These are phyloP conservation scores for Juncus effusus DNA, from an alignment of 176 grass and related monocot species.

Conservation along the genomic window DNA sequence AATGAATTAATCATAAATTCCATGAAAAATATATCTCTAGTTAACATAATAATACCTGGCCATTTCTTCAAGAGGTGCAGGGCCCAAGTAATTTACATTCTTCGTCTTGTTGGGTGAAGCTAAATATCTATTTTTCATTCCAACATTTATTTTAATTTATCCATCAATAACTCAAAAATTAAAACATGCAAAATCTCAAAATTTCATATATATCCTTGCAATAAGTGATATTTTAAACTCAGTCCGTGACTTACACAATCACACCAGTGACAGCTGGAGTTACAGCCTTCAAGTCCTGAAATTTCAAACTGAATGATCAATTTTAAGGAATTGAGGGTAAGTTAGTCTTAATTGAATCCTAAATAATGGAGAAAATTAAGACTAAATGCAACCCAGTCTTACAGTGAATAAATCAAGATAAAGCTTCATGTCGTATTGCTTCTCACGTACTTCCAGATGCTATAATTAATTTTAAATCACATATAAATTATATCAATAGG, in stretches of 20 bases:
- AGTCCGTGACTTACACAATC: constrained; percentile 73
- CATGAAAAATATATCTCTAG: background rate
- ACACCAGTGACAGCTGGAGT: constrained; percentile 52
- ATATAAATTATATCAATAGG: background rate
- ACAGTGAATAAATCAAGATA: constrained; percentile 76
- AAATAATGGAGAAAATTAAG: too few relatives aligned
- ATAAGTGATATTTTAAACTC: background rate
- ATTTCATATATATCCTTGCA: background rate
- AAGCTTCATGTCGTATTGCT: constrained; percentile 90
- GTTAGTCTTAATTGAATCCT: background rate
- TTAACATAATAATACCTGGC: constrained; percentile 36
- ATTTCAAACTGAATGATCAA: background rate
- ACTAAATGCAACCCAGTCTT: constrained; percentile 11
- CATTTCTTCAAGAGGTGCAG: constrained; percentile 82
- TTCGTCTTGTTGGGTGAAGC: constrained; percentile 53
- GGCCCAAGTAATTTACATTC: constrained; percentile 77
- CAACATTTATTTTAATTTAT: constrained; percentile 30
- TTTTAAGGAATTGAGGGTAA: background rate
- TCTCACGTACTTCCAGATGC: constrained; percentile 89
- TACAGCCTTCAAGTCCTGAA: constrained; percentile 53
- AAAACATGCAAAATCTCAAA: background rate
- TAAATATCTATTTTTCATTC: constrained; percentile 57
- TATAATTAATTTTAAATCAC: constrained; percentile 46
- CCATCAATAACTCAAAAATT: background rate
- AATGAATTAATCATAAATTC: constrained; percentile 15